Evolutionary conservation across 2,329 filamentous ascomycete species (phyloP), one percentile per base, ranked within the genome.

Genomic region (Teratosphaeria gauchensis): DNA sequence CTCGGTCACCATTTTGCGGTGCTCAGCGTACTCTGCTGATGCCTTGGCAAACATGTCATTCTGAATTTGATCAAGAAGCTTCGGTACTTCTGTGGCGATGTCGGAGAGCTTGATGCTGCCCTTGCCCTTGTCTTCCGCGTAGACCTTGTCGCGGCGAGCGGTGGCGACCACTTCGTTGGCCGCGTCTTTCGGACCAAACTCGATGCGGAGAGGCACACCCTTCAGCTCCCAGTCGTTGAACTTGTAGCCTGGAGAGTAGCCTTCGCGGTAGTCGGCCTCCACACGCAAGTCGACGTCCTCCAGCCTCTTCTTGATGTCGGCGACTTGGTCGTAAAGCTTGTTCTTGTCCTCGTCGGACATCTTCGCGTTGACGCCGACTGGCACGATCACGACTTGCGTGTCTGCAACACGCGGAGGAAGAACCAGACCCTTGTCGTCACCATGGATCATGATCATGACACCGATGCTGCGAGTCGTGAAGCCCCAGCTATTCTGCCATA

Each of bases 401-500:
- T 92, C 90, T 64, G 92, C 87, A 56, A 97, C 89, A 58, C 91
- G 84, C 48, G 94, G 94, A 72, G 94, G 94, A 56, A 97, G 85
- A 62, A 97, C 91, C 19, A 99, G 82, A 64, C 94, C 94, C 76
- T 92, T 92, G 78, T 99, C 88, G 73, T 99, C 94, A 69, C 91
- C 88, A 77, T 99, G 94, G 61, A 95, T 91, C 85, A 99, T 94
- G 70, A 96, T 89, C 92, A 97, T 97, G 73, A 97, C 91, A 78
- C 94, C 95, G 65, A 99, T 95, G 59, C 92, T 90, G 72, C 94
- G 90, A 57, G 94, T 99, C 1, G 92, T 97, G 61, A 99, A 84
- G 76, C 94, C 94, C 94, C 94, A 99, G 14, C 91, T 96, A 80
- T 99, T 99, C 75, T 99, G 94, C 92, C 92, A 97, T 59, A 97